These are phyloP conservation scores for Epichloe hybrida DNA, from an alignment of 2,329 filamentous ascomycete genomes.

Conservation along the genomic window DNA sequence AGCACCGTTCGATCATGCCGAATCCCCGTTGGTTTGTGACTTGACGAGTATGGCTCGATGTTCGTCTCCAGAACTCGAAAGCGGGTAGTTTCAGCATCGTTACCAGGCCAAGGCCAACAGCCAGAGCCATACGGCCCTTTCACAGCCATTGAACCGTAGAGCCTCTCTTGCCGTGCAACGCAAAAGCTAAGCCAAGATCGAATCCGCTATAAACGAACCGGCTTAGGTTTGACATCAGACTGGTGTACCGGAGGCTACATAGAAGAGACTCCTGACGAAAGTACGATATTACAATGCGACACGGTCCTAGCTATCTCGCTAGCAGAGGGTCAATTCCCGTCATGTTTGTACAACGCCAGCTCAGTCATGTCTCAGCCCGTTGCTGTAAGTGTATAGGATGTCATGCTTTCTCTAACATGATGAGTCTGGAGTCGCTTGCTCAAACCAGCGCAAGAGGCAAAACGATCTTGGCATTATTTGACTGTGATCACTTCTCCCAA, in stretches of 20 bases:
- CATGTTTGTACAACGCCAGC: constrained; percentile 3
- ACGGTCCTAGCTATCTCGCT: constrained; percentile 2
- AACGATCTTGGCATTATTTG: not conserved
- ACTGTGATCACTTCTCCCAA: not conserved
- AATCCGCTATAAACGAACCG: not conserved
- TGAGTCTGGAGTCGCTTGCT: not conserved
- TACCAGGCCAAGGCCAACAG: not conserved
- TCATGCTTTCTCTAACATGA: not conserved
- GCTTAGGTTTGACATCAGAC: not conserved
- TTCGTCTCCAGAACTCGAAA: not conserved
- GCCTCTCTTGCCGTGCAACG: not conserved
- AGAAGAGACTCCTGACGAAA: not conserved
- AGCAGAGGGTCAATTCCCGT: not conserved
- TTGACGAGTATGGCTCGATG: not conserved
- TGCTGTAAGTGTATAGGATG: constrained; percentile 2
- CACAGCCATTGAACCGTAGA: not conserved
- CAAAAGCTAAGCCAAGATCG: not conserved
- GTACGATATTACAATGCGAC: not conserved
- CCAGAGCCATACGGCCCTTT: not conserved
- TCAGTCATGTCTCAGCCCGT: constrained; percentile 3
- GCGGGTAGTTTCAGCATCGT: not conserved
- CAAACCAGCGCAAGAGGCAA: not conserved
- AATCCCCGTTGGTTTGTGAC: not conserved
- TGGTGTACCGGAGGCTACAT: not conserved
- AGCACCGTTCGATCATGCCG: not conserved